Evolutionary conservation across 805 yeast genomes (phyloP).

Genomic region (Candida caryicola): DNA sequence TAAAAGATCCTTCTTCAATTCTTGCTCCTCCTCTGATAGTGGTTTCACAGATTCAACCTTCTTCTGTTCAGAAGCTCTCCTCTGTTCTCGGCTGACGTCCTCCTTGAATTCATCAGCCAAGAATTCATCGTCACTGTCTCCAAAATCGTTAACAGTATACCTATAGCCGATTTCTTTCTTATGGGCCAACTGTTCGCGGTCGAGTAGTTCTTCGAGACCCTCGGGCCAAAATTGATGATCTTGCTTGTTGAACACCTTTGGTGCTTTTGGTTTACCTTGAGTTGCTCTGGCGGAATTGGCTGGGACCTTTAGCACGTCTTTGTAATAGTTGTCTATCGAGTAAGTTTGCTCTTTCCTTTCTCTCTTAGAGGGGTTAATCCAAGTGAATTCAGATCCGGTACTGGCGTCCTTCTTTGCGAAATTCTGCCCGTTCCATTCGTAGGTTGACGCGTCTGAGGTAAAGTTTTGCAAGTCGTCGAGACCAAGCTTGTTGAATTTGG

Average conservation of each 20-base stretch:
- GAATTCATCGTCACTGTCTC: conserved; percentile 51
- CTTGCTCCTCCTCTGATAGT: conserved; percentile 60
- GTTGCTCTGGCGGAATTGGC: conserved; percentile 22
- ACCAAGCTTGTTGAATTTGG: conserved; percentile 81
- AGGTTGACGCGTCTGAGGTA: conserved; percentile 83
- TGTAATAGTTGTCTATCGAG: conserved; percentile 72
- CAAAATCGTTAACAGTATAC: conserved; percentile 58
- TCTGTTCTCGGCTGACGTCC: conserved; percentile 34
- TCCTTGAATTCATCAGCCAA: conserved; percentile 47
- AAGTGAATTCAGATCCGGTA: conserved; percentile 42
- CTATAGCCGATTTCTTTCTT: conserved; percentile 59
- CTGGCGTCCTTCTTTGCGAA: conserved; percentile 56
- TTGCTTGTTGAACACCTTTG: conserved; percentile 60
- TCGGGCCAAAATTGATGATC: conserved; percentile 74
- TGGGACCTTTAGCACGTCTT: conserved; percentile 54
- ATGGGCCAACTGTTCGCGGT: conserved; percentile 62
- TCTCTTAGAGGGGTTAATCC: conserved; percentile 76
- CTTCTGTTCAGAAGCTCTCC: conserved; percentile 47
- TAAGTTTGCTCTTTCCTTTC: conserved; percentile 78
- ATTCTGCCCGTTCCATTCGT: conserved; percentile 94
- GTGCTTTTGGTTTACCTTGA: conserved; percentile 47
- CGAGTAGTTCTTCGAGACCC: conserved; percentile 50
- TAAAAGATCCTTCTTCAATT: conserved; percentile 50
- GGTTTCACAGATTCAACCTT: conserved; percentile 55
- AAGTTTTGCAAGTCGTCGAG: conserved; percentile 91